phyloP scores from a whole-genome alignment of 345 rosid species.

The Murraya koenigii region DNA sequence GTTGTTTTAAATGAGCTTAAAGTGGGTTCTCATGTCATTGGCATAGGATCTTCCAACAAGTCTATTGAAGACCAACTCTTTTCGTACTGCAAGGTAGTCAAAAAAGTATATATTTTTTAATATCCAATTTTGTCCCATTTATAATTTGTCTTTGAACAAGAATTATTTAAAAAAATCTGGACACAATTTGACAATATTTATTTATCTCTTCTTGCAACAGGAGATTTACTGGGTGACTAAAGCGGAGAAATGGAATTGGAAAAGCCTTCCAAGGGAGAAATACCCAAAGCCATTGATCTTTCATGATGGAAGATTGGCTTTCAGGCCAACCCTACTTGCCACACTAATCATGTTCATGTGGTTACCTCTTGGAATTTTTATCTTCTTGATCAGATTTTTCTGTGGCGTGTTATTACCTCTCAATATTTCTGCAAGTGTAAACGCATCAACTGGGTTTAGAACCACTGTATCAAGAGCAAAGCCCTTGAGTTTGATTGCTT shows the following conservation, averaged over 20 bases:
- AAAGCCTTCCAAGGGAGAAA: conserved; percentile 31
- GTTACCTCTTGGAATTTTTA: conserved; percentile 30
- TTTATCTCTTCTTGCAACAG: conserved; percentile 12
- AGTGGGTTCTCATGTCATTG: conserved; percentile 10
- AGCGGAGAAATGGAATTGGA: conserved; percentile 36
- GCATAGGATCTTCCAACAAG: conserved; percentile 21
- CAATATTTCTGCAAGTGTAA: conserved; percentile 1
- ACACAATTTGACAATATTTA: neutral
- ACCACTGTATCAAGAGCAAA: conserved; percentile 11
- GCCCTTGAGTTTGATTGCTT: neutral
- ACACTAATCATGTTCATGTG: conserved; percentile 34
- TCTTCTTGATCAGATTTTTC: conserved; percentile 25
- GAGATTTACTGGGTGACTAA: conserved; percentile 27
- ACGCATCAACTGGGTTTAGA: conserved; percentile 17
- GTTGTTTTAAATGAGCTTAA: conserved; percentile 4
- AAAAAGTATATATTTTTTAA: neutral
- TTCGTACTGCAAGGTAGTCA: conserved; percentile 28
- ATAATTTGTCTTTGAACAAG: neutral
- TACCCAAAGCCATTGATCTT: conserved; percentile 40
- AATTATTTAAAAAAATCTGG: no score
- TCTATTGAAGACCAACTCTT: conserved; percentile 15
- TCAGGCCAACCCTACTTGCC: conserved; percentile 36
- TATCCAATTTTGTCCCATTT: neutral
- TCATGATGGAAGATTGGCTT: conserved; percentile 48
- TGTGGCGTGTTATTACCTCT: conserved; percentile 19